Evolutionary conservation across 176 grass and related monocot genomes (phyloP).

Genomic region (Tillandsia fasciculata): DNA sequence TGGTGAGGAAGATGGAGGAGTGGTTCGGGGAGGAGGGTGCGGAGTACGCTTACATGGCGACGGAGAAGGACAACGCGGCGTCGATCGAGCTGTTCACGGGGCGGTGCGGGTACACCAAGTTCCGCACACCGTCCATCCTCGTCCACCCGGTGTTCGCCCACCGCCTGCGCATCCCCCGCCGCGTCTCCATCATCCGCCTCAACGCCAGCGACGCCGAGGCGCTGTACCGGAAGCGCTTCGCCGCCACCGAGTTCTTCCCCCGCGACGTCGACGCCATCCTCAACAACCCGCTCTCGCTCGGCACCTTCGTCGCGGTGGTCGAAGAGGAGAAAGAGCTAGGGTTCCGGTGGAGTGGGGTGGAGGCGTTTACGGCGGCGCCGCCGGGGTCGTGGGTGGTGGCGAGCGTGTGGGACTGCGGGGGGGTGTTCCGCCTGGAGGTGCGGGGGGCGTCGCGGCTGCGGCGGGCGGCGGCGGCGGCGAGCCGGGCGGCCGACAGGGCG

Average conservation of each 20-base stretch:
- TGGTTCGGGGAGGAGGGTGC: slow-evolving; percentile 53
- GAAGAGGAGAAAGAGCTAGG: neutral
- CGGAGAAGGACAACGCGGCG: slow-evolving; percentile 63
- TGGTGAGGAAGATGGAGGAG: slow-evolving; percentile 46
- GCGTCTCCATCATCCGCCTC: slow-evolving; percentile 25
- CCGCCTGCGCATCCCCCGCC: slow-evolving; percentile 28
- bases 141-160: slow-evolving; percentile 85
- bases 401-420: slow-evolving; percentile 76
- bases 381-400: slow-evolving; percentile 75
- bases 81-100: slow-evolving; percentile 69
- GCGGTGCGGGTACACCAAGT: slow-evolving; percentile 78
- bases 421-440: slow-evolving; percentile 75
- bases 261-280: slow-evolving; percentile 70
- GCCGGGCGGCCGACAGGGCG: slow-evolving; percentile 41
- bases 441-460: slow-evolving; percentile 49
- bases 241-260: slow-evolving; percentile 69
- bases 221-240: slow-evolving; percentile 45
- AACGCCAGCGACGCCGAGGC: slow-evolving; percentile 38
- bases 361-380: slow-evolving; percentile 42
- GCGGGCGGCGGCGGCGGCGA: slow-evolving; percentile 35
- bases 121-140: slow-evolving; percentile 79
- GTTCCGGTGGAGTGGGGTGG: slow-evolving; percentile 41
- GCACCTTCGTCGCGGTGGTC: slow-evolving; percentile 54
- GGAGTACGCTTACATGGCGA: slow-evolving; percentile 94
- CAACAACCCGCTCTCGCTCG: slow-evolving; percentile 45